Evolutionary conservation across 179 eudicot genomes (phyloP).

Genomic region (Beta macrorhiza): DNA sequence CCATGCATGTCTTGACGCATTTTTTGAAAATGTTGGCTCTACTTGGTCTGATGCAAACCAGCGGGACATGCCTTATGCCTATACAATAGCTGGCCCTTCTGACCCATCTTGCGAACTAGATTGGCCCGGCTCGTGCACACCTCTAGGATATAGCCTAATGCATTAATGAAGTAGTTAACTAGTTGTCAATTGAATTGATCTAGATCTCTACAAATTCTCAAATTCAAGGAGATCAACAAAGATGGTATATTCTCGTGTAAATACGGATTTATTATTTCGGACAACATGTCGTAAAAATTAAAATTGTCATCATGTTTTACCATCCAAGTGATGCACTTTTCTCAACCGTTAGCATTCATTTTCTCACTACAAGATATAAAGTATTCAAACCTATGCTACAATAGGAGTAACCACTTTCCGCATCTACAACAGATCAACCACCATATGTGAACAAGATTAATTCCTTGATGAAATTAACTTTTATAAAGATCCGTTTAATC

Average conservation of each 20-base stretch:
- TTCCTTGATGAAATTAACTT: background rate
- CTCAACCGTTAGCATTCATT: background rate
- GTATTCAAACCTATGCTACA: background rate
- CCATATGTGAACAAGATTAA: slow-evolving; percentile 9
- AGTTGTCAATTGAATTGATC: background rate
- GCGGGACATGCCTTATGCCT: too few species aligned
- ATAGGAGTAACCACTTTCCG: slow-evolving; percentile 2
- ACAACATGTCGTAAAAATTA: background rate
- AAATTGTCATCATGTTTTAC: background rate
- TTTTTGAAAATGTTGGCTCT: too few species aligned
- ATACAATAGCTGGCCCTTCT: too few species aligned
- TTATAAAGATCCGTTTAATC: background rate
- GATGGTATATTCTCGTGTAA: slow-evolving; percentile 1
- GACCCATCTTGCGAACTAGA: too few species aligned
- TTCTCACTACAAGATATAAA: background rate
- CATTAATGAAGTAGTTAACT: too few species aligned
- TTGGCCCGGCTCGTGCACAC: too few species aligned
- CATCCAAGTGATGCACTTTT: background rate
- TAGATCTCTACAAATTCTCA: background rate
- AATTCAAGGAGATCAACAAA: background rate
- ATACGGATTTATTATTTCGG: background rate
- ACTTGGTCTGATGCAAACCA: too few species aligned
- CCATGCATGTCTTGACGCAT: too few species aligned
- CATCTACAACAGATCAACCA: slow-evolving; percentile 1
- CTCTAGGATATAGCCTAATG: too few species aligned